Evolutionary conservation across 2,329 filamentous ascomycete genomes (phyloP).

Genomic region (Cercospora berteroae): DNA sequence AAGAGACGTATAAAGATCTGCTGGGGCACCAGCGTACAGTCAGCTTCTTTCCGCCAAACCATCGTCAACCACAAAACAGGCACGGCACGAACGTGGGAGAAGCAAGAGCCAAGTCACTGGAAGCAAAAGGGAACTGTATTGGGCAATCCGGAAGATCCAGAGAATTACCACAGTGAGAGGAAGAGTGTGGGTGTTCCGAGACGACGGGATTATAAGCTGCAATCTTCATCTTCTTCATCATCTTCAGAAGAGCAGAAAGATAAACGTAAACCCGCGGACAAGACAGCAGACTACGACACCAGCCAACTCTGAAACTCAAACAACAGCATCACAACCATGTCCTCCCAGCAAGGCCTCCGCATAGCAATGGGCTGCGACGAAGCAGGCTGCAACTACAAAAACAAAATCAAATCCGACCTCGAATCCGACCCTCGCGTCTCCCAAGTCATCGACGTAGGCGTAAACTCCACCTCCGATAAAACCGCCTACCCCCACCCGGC

Average conservation of each 20-base stretch:
- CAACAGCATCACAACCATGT: slow-evolving; percentile 20
- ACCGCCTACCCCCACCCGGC: slow-evolving; percentile 80
- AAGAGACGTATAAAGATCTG: slow-evolving; percentile 35
- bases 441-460: slow-evolving; percentile 71
- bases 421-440: slow-evolving; percentile 64
- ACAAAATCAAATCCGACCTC: slow-evolving; percentile 71
- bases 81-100: slow-evolving; percentile 39
- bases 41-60: slow-evolving; percentile 41
- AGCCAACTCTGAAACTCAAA: slow-evolving; percentile 31
- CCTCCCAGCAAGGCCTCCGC: slow-evolving; percentile 37
- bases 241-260: slow-evolving; percentile 29
- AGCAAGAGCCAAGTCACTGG: slow-evolving; percentile 36
- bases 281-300: slow-evolving; percentile 33
- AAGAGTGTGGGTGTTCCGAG: not conserved
- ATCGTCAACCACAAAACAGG: slow-evolving; percentile 40
- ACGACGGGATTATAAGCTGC: slow-evolving; percentile 10
- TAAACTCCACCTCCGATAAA: slow-evolving; percentile 64
- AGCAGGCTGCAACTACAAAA: slow-evolving; percentile 76
- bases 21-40: slow-evolving; percentile 42
- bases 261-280: slow-evolving; percentile 16
- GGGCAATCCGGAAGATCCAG: slow-evolving; percentile 35
- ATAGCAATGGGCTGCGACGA: slow-evolving; percentile 67
- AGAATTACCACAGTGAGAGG: slow-evolving; percentile 29
- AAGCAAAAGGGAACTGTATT: slow-evolving; percentile 37
- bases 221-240: not conserved